Percentiles rank a stretch among this genome's conserved stretches.
These are phyloP conservation scores for Kwoniella newhampshirensis DNA, from an alignment of 768 basidiomycete genomes.

Conservation along the genomic window DNA sequence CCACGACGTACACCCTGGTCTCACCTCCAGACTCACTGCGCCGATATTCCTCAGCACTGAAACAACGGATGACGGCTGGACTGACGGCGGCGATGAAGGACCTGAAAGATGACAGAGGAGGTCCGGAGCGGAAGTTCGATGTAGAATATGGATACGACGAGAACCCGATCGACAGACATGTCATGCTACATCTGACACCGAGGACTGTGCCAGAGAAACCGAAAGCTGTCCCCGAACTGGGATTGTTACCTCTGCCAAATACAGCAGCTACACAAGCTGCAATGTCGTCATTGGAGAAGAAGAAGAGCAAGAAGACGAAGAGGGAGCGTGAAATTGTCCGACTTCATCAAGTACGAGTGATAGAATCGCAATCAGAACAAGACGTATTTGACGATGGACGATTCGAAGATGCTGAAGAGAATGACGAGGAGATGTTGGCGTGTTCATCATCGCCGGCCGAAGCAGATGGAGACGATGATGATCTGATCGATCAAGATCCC, in stretches of 20 bases:
- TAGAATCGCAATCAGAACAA: no score
- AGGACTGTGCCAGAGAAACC: slow-evolving; percentile 1
- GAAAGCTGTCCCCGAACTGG: slow-evolving; percentile 13
- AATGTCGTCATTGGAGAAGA: neutral
- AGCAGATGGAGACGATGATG: neutral
- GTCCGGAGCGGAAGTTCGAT: slow-evolving; percentile 20
- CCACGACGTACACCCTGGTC: slow-evolving; percentile 5
- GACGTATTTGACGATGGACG: neutral
- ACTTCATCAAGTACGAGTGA: no score
- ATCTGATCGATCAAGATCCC: slow-evolving; percentile 3
- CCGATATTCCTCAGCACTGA: slow-evolving; percentile 30
- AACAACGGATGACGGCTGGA: slow-evolving; percentile 19
- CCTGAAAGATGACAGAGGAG: slow-evolving; percentile 28
- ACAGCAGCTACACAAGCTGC: neutral
- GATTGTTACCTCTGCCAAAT: neutral
- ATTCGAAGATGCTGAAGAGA: neutral
- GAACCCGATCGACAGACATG: slow-evolving; percentile 38
- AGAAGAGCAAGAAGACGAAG: neutral
- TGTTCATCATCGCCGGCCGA: no score
- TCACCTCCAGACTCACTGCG: slow-evolving; percentile 30
- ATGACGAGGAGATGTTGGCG: neutral
- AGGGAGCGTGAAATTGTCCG: no score
- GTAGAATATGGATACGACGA: slow-evolving; percentile 29
- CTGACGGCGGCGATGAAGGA: slow-evolving; percentile 33
- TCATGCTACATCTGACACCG: slow-evolving; percentile 26